Conservation (phyloP, 2,329 filamentous ascomycete genomes). For the Diaporthe humulicola region DNA sequence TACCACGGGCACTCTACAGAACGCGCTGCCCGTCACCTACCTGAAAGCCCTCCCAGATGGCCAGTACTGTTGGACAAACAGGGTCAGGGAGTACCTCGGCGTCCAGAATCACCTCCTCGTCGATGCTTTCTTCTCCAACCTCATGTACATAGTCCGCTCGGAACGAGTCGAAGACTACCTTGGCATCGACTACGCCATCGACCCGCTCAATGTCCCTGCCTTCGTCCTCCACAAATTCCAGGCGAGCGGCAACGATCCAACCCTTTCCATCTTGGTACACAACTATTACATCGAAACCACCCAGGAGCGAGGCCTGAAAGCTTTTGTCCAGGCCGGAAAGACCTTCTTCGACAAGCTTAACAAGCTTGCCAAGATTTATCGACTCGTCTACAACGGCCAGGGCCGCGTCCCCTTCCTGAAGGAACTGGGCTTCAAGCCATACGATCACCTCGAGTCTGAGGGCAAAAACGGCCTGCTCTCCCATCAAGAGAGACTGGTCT, state of each 20-base stretch:
- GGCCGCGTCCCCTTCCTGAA: conserved; percentile 33
- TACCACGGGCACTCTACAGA: conserved; percentile 30
- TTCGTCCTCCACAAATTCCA: conserved; percentile 26
- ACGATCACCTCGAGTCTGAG: conserved; percentile 29
- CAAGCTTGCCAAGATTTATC: conserved; percentile 34
- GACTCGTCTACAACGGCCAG: conserved; percentile 23
- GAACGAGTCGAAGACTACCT: conserved; percentile 24
- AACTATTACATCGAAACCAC: conserved; percentile 45
- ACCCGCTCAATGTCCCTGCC: conserved; percentile 27
- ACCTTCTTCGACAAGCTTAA: conserved; percentile 38
- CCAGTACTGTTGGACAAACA: conserved; percentile 37
- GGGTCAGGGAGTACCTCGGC: conserved; percentile 33
- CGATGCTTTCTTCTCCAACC: conserved; percentile 25
- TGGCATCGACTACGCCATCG: conserved; percentile 26
- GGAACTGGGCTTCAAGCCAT: conserved; percentile 32
- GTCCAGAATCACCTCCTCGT: conserved; percentile 21
- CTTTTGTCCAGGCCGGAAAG: conserved; percentile 40
- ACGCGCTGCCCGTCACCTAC: conserved; percentile 34
- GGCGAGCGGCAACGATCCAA: conserved; percentile 21
- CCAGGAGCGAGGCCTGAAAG: conserved; percentile 40
- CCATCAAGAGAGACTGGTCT: conserved; percentile 37
- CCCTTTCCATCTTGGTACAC: conserved; percentile 45
- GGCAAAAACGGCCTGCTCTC: conserved; percentile 33
- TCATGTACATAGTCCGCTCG: conserved; percentile 13
- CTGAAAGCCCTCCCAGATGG: conserved; percentile 31